Evolutionary conservation across 352 stramenopile species (phyloP).

Genomic region (Phytopythium sindhum): DNA sequence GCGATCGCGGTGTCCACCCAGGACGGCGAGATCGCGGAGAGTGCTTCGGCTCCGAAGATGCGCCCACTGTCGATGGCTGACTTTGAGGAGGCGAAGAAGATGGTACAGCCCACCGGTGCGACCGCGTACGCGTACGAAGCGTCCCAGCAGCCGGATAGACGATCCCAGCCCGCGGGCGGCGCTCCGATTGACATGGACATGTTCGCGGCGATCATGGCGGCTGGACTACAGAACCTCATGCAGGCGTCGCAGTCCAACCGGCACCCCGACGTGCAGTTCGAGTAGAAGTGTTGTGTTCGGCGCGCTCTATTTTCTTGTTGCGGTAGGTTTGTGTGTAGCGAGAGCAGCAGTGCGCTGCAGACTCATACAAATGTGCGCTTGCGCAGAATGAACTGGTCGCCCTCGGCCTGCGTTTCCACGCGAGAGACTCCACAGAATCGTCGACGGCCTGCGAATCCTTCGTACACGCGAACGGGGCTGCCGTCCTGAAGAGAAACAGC

Average conservation of each 20-base stretch:
- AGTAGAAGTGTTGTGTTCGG: slow-evolving; percentile 19
- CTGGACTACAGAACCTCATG: slow-evolving; percentile 84
- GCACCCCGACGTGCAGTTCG: slow-evolving; percentile 21
- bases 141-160: slow-evolving; percentile 30
- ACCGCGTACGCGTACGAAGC: slow-evolving; percentile 81
- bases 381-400: slow-evolving; percentile 43
- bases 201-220: slow-evolving; percentile 80
- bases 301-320: slow-evolving; percentile 3
- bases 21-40: slow-evolving; percentile 14
- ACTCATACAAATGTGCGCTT: slow-evolving; percentile 65
- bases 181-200: slow-evolving; percentile 77
- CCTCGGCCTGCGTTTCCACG: slow-evolving; percentile 28
- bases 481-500: slow-evolving; percentile 17
- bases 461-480: slow-evolving; percentile 56
- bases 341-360: slow-evolving; percentile 1
- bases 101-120: slow-evolving; percentile 82
- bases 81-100: slow-evolving; percentile 83
- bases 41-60: slow-evolving; percentile 36
- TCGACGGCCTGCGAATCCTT: background rate
- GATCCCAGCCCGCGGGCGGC: slow-evolving; percentile 14
- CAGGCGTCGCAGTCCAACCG: slow-evolving; percentile 32
- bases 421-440: slow-evolving; percentile 57
- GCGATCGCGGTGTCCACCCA: slow-evolving; percentile 26
- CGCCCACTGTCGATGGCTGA: slow-evolving; percentile 72
- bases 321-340: slow-evolving; percentile 5